Evolutionary conservation across 2,329 filamentous ascomycete genomes (phyloP).

Genomic region (Cladosporium austrohemisphaericum): DNA sequence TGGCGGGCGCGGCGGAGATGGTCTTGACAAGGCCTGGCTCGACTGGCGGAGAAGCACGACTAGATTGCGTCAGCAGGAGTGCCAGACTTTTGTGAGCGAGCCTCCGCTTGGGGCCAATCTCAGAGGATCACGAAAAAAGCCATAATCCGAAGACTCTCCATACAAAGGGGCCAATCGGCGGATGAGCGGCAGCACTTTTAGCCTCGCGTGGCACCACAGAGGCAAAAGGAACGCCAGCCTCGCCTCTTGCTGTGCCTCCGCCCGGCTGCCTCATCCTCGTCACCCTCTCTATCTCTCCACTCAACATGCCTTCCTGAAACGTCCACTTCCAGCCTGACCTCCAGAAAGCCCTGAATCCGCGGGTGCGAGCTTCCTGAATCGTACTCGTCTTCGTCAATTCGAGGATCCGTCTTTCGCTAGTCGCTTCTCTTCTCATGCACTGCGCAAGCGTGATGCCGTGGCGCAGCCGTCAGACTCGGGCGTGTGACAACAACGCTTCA

Average conservation of each 20-base stretch:
- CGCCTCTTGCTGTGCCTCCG: neutral
- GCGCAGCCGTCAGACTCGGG: slow-evolving; percentile 3
- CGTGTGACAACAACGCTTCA: slow-evolving; percentile 3
- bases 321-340: neutral
- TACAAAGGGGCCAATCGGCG: slow-evolving; percentile 1
- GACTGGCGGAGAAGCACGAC: neutral
- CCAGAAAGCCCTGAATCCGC: slow-evolving; percentile 6
- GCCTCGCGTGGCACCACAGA: slow-evolving; percentile 7
- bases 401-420: slow-evolving; percentile 12
- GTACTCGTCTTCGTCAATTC: slow-evolving; percentile 7
- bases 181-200: neutral
- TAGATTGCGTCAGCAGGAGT: slow-evolving; percentile 7
- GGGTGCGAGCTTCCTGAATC: slow-evolving; percentile 15
- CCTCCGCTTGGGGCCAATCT: slow-evolving; percentile 5
- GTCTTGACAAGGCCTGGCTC: slow-evolving; percentile 2
- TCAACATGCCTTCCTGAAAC: neutral
- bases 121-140: no score
- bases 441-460: slow-evolving; percentile 15
- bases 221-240: neutral
- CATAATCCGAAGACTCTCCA: no score
- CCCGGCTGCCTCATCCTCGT: neutral
- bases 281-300: slow-evolving; percentile 9
- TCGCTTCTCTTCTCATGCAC: slow-evolving; percentile 10
- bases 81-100: slow-evolving; percentile 8
- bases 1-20: neutral